Conservation (phyloP, 352 stramenopile genomes). For the Globisporangium cystogenes region DNA sequence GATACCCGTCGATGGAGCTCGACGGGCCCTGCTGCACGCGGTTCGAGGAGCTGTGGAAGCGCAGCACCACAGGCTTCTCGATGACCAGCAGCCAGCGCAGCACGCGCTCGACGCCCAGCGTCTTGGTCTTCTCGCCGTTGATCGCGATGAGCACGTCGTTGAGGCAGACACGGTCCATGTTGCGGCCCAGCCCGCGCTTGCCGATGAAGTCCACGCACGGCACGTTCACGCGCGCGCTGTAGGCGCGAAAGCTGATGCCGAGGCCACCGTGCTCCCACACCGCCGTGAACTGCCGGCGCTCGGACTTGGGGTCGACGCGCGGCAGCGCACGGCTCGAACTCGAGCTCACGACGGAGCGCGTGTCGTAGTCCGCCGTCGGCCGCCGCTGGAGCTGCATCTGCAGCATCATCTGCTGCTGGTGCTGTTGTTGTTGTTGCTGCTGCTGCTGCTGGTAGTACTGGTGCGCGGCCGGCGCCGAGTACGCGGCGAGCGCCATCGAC, state of each 20-base stretch:
- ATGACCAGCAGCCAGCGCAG: slow-evolving; percentile 70
- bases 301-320: slow-evolving; percentile 11
- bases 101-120: slow-evolving; percentile 67
- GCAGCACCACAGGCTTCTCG: slow-evolving; percentile 69
- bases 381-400: slow-evolving; percentile 10
- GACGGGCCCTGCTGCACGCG: slow-evolving; percentile 23
- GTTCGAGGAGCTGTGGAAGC: slow-evolving; percentile 75
- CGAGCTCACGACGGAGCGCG: slow-evolving; percentile 12
- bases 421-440: slow-evolving; percentile 8
- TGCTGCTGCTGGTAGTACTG: slow-evolving; percentile 12
- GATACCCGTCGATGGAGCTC: slow-evolving; percentile 8
- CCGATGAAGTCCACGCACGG: slow-evolving; percentile 70
- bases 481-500: slow-evolving; percentile 2
- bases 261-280: slow-evolving; percentile 68
- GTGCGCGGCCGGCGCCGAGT: not conserved
- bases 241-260: slow-evolving; percentile 67
- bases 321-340: slow-evolving; percentile 23
- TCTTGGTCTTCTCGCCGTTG: slow-evolving; percentile 75
- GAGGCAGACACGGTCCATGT: slow-evolving; percentile 70
- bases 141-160: slow-evolving; percentile 82
- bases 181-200: slow-evolving; percentile 44
- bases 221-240: slow-evolving; percentile 62
- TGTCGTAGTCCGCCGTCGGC: slow-evolving; percentile 10
- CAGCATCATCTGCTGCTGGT: slow-evolving; percentile 5
- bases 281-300: slow-evolving; percentile 68